Conservation (phyloP, 148 eudicot species). For the Fallopia convolvulus region DNA sequence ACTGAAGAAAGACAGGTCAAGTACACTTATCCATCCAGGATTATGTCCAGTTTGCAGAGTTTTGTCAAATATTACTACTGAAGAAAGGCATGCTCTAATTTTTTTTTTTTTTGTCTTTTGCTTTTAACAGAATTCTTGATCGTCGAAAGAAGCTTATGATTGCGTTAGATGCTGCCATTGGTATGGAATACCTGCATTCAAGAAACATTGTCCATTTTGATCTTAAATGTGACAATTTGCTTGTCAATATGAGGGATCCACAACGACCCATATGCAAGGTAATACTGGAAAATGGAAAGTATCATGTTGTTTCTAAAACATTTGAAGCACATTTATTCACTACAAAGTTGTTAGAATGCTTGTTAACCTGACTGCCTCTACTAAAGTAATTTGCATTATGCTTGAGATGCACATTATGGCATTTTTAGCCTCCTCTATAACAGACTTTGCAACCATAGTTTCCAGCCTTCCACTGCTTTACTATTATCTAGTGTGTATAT, state of each 20-base stretch:
- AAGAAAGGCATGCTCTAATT: background rate
- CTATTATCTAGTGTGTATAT: background rate
- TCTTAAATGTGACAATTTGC: conserved; percentile 92
- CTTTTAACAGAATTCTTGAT: conserved; percentile 57
- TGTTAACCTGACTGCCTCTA: background rate
- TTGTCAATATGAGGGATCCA: conserved; percentile 85
- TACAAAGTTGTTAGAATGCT: background rate
- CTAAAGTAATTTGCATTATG: background rate
- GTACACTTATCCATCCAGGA: conserved; percentile 47
- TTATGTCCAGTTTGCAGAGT: background rate
- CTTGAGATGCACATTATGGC: background rate
- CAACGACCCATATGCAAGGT: conserved; percentile 97
- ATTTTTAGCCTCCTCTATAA: background rate
- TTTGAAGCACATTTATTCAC: background rate
- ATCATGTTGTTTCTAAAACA: background rate
- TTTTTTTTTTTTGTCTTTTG: background rate
- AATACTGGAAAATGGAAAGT: conserved; percentile 6
- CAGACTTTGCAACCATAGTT: background rate
- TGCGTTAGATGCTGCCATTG: conserved; percentile 99
- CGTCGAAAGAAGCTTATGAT: conserved; percentile 72
- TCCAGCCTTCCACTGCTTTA: background rate
- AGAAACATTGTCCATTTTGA: conserved; percentile 96
- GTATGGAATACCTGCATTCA: conserved; percentile 95
- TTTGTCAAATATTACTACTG: background rate
- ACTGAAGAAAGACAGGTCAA: conserved; percentile 81